phyloP scores from a whole-genome alignment of 768 basidiomycete species.

The Inosperma sp. region DNA sequence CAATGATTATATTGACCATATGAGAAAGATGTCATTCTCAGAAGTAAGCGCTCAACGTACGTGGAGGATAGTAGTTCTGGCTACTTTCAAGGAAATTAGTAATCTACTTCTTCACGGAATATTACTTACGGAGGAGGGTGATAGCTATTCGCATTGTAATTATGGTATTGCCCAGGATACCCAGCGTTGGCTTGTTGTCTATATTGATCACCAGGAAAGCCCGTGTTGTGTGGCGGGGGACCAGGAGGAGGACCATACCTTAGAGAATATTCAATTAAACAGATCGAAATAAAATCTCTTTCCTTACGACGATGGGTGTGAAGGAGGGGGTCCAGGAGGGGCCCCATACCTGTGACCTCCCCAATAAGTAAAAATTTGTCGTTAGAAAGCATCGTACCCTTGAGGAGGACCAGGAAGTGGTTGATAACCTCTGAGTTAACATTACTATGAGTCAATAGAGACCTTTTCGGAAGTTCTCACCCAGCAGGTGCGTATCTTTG shows the following conservation, averaged over 20 bases:
- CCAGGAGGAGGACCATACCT: constrained; percentile 25
- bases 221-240: constrained; percentile 25
- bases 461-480: background rate
- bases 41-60: constrained; percentile 15
- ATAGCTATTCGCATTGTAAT: background rate
- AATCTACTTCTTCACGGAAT: background rate
- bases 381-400: constrained; percentile 12
- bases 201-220: constrained; percentile 40
- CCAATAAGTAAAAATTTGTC: background rate
- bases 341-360: constrained; percentile 13
- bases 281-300: background rate
- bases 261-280: background rate
- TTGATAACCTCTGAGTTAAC: constrained; percentile 4
- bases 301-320: too few species aligned
- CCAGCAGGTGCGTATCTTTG: constrained; percentile 11
- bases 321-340: constrained; percentile 27
- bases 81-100: background rate
- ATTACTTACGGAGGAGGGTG: constrained; percentile 19
- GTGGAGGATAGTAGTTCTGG: constrained; percentile 22
- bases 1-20: too few species aligned
- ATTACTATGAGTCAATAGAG: background rate
- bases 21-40: constrained; percentile 4
- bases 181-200: constrained; percentile 20
- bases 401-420: constrained; percentile 5
- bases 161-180: constrained; percentile 16